Evolutionary conservation across 768 basidiomycete species (phyloP), one percentile per base, ranked within the genome.

Genomic region (Kwoniella newhampshirensis): DNA sequence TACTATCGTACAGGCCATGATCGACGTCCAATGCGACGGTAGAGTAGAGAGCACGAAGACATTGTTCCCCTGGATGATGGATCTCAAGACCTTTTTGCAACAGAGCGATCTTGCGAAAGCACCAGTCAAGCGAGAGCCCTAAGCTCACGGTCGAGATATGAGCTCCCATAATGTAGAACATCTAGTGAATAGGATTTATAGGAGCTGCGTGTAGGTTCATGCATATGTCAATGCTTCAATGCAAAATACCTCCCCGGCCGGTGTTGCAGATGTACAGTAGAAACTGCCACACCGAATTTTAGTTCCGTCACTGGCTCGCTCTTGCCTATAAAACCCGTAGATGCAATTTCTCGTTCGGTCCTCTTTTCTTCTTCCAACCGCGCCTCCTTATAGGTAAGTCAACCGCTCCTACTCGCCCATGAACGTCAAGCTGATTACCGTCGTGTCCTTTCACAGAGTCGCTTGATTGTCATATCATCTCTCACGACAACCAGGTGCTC

Each of bases 311-410:
- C 9, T 12, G n/a, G 42, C 11, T 25, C 15, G 25, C 9, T 18
- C 42, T 12, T n/a, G 17, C 27, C 30, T 36, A 17, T 8, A 21
- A 20, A 23, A 17, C 23, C 17, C 25, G 12, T 25, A 20, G 23
- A 23, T 32, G 1, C 21, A 1, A 26, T 52, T 52, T 43, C 30
- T 21, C 42, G 12, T 35, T 43, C 18, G 23, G 42, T 47, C 48
- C 41, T 46, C 30, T 30, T 54, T 30, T 25, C n/a, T n/a, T n/a
- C n/a, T 49, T 20, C 47, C 30, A 27, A 48, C 23, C 40, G 41
- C 54, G 28, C 54, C 32, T 56, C 54, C 54, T 56, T 56, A 56
- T 56, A 56, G 52, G 52, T 53, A 53, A 7, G 51, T 35, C n/a
- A 8, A 32, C 11, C 30, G 28, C 35, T 36, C 6, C n/a, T n/a